Base-by-base conservation (phyloP, 2,329 filamentous ascomycete species). In the Trichoderma endophyticum region DNA sequence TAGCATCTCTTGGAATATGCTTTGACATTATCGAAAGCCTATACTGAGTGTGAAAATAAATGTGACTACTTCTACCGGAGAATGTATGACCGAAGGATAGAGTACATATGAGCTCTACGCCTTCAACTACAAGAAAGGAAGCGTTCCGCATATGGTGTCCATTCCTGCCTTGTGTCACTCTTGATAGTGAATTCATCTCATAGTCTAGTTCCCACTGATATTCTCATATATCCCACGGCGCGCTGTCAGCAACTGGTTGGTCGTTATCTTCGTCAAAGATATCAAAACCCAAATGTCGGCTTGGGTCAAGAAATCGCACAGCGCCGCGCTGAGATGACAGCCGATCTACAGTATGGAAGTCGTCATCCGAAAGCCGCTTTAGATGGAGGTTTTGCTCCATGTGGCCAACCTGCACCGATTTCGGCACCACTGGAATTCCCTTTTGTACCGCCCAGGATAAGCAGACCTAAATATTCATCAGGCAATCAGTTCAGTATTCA, bases 381-480 rank as follows among this genome's bases (percentile, higher is more conserved):
- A 68, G 24, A 2, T 60, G 24, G 4, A 60, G 36, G 3, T 68
- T 68, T 60, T 68, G 54, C 65, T 60, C 39, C 54, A 68, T 43
- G 65, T 68, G 65, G 12, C 4, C 3, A 48, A 12, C 4, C 18
- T 68, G 65, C 32, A 68, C 65, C 1, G 65, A 68, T 43, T 68
- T 68, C 2, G 65, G 65, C 2, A 68, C 26, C 4, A 21, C 65
- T 12, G 65, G 54, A 8, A 68, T 39, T 9, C 54, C 65, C 7
- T 60, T 68, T 60, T 68, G 65, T 56, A 68, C 65, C 4, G 54
- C 54, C 65, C 65, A 68, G 14, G 65, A 68, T 34, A 68, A 48
- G 36, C 65, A 68, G 54, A 68, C 65, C 65, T 68, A 60, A 56
- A n/a, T 14, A 21, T 34, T 59, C 4, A 28, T 9, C 28, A n/a